A percentile compares a stretch with the other conserved stretches of the same genome.
phyloP scores from a whole-genome alignment of 2,329 filamentous ascomycete genomes.

The Daldinia sp. region DNA sequence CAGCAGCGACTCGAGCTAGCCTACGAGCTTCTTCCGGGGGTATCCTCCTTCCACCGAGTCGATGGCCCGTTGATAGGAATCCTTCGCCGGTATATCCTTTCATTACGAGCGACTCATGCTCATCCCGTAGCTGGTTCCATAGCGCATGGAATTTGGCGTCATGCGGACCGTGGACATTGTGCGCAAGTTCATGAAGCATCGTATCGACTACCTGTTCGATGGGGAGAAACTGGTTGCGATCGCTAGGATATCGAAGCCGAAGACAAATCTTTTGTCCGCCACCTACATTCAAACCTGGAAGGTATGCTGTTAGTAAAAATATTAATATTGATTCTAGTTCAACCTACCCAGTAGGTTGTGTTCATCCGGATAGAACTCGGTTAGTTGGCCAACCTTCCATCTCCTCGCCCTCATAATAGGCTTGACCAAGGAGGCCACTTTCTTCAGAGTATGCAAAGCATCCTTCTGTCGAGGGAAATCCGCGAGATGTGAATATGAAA shows the following conservation, averaged over 20 bases:
- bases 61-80: constrained; percentile 81
- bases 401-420: constrained; percentile 90
- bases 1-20: constrained; percentile 78
- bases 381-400: constrained; percentile 83
- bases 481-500: constrained; percentile 63
- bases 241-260: constrained; percentile 80
- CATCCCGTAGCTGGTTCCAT: constrained; percentile 90
- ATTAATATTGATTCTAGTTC: background rate
- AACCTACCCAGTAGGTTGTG: constrained; percentile 75
- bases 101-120: constrained; percentile 78
- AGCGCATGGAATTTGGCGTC: constrained; percentile 84
- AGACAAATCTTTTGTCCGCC: constrained; percentile 83
- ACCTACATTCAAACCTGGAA: constrained; percentile 80
- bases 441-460: constrained; percentile 74
- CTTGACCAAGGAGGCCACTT: constrained; percentile 89
- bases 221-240: constrained; percentile 81
- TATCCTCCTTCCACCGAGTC: constrained; percentile 76
- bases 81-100: constrained; percentile 94
- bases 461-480: constrained; percentile 62
- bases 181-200: constrained; percentile 93
- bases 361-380: constrained; percentile 86
- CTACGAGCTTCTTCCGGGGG: constrained; percentile 79
- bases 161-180: constrained; percentile 87
- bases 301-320: constrained; percentile 16
- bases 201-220: constrained; percentile 87